phyloP scores from a whole-genome alignment of 2,329 filamentous ascomycete genomes.

The Leptographium procerum region DNA sequence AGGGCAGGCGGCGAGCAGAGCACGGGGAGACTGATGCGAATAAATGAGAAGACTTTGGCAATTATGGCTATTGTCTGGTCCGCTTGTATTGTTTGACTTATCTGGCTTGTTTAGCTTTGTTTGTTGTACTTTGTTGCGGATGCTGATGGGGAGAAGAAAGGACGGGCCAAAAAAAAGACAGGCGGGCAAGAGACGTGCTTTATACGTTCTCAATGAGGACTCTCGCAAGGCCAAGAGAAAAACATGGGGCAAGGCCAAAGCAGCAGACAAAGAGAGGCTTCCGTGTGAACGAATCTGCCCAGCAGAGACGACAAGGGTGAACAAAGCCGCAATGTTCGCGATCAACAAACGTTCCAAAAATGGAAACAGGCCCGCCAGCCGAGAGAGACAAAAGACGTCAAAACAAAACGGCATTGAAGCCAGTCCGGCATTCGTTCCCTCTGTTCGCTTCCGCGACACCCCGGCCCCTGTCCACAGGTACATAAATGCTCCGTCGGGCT shows the following conservation, averaged over 20 bases:
- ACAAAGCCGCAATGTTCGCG: background rate
- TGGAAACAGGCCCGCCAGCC: too few relatives aligned
- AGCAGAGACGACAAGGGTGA: background rate
- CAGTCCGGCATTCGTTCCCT: too few relatives aligned
- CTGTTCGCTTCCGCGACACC: too few relatives aligned
- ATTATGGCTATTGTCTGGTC: background rate
- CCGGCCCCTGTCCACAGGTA: too few relatives aligned
- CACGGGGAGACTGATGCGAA: background rate
- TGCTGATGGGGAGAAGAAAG: background rate
- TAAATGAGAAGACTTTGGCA: background rate
- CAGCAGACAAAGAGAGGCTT: background rate
- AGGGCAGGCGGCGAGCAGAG: background rate
- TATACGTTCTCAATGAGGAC: background rate
- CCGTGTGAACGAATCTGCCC: background rate
- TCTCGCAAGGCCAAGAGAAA: too few relatives aligned
- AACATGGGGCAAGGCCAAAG: background rate
- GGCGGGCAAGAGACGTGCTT: background rate
- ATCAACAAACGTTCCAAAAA: background rate
- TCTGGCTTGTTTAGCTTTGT: background rate
- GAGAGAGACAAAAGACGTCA: too few relatives aligned
- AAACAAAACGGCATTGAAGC: background rate
- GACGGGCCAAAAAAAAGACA: background rate
- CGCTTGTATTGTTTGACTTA: too few relatives aligned
- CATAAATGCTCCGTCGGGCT: too few relatives aligned
- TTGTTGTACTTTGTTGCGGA: background rate